A percentile compares a stretch with the other conserved stretches of the same genome.
Conservation (phyloP, 139 green algal species). For the Volvox africanus region DNA sequence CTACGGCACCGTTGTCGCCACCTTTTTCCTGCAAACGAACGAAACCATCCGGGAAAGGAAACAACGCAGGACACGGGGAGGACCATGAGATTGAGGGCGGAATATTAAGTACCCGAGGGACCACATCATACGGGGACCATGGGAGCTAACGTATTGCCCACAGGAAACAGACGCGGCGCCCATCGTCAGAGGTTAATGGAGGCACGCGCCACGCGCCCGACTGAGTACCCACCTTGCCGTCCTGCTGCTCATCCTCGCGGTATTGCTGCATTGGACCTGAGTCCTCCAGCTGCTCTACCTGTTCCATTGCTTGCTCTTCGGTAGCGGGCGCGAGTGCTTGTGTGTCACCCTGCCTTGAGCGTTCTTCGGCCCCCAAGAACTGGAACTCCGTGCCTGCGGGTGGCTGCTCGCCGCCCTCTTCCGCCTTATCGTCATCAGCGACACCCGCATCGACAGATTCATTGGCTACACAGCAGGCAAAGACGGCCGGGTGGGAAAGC, state of each 20-base stretch:
- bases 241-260: constrained; percentile 38
- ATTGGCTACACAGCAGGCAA: not conserved
- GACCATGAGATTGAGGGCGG: too few relatives aligned
- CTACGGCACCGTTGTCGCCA: constrained; percentile 9
- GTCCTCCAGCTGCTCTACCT: constrained; percentile 38
- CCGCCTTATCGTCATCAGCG: constrained; percentile 57
- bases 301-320: constrained; percentile 83
- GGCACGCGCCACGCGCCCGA: not conserved
- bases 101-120: too few relatives aligned
- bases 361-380: constrained; percentile 67
- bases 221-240: not conserved
- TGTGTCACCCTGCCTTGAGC: constrained; percentile 50
- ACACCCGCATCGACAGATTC: constrained; percentile 22
- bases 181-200: too few relatives aligned
- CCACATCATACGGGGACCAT: too few relatives aligned
- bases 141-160: too few relatives aligned
- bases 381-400: constrained; percentile 69
- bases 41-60: too few relatives aligned
- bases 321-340: constrained; percentile 88
- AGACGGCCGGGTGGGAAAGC: not conserved
- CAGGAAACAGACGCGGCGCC: too few relatives aligned
- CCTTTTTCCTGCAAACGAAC: not conserved
- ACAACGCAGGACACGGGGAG: too few relatives aligned
- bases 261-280: constrained; percentile 12
- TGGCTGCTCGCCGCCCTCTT: constrained; percentile 40